Percentiles rank a stretch among this genome's conserved stretches.
Conservation (phyloP, 139 green algal genomes). For the Marvania coccoides region DNA sequence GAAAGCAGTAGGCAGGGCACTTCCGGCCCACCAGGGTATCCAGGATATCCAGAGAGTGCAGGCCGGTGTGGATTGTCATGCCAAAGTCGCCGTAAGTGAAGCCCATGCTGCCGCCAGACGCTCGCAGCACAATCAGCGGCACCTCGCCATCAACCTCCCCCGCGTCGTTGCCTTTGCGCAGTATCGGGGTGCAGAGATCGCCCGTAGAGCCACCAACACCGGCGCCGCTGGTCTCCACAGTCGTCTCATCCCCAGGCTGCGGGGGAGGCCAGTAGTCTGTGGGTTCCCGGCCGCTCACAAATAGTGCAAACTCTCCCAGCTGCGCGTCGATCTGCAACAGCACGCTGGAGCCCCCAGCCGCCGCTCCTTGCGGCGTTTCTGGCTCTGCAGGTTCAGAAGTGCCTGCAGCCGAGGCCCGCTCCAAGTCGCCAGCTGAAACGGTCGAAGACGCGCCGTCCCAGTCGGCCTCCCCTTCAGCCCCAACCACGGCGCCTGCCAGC, state of each 20-base stretch:
- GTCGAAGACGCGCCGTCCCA: conserved; percentile 22
- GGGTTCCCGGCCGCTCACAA: conserved; percentile 36
- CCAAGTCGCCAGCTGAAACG: conserved; percentile 1
- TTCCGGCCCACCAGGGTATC: conserved; percentile 57
- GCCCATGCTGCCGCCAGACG: conserved; percentile 12
- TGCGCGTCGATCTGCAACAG: conserved; percentile 30
- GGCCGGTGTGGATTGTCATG: conserved; percentile 24
- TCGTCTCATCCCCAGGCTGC: no score
- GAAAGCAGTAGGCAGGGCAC: conserved; percentile 12
- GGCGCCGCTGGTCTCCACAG: no score
- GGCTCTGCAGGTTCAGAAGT: not conserved
- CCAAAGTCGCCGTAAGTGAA: conserved; percentile 14
- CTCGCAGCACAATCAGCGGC: conserved; percentile 40
- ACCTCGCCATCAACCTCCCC: conserved; percentile 54
- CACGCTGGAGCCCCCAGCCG: conserved; percentile 6
- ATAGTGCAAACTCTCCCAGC: conserved; percentile 52
- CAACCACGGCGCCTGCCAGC: conserved; percentile 2
- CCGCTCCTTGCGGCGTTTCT: not conserved
- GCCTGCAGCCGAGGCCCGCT: not conserved
- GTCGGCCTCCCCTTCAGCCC: conserved; percentile 8
- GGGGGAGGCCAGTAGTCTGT: conserved; percentile 40
- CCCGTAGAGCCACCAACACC: not conserved
- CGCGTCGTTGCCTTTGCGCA: conserved; percentile 2
- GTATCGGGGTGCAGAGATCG: not conserved
- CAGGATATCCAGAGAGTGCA: conserved; percentile 55